These are phyloP conservation scores for Ilex aquifolium DNA, from an alignment of 257 asterid genomes.

Conservation along the genomic window DNA sequence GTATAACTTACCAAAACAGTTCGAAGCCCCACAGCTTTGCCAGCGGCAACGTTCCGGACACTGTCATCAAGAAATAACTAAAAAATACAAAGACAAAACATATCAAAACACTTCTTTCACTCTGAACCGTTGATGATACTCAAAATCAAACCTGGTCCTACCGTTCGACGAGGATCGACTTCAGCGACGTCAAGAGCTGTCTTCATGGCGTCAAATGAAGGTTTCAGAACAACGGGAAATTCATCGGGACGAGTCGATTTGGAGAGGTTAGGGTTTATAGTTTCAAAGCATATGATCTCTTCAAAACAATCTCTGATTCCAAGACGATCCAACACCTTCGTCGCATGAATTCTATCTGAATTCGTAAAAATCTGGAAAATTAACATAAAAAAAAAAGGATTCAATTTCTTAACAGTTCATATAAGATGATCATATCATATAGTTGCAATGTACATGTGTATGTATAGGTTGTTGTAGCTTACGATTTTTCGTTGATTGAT, in stretches of 20 bases:
- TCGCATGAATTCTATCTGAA: constrained; percentile 65
- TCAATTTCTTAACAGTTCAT: background rate
- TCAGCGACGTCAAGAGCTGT: constrained; percentile 56
- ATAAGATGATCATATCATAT: background rate
- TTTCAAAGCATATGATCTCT: constrained; percentile 71
- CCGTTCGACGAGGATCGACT: constrained; percentile 81
- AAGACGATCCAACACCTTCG: constrained; percentile 58
- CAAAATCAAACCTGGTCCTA: constrained; percentile 18
- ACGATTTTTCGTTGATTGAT: constrained; percentile 75
- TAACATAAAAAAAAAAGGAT: background rate
- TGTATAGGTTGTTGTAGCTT: constrained; percentile 12
- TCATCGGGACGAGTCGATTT: constrained; percentile 40
- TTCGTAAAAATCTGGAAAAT: constrained; percentile 66
- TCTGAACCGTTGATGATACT: background rate
- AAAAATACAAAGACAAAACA: background rate
- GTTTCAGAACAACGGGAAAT: constrained; percentile 71
- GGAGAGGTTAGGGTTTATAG: constrained; percentile 62
- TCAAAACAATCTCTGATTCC: constrained; percentile 78
- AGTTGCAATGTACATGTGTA: background rate
- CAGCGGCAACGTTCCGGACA: constrained; percentile 63
- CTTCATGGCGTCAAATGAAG: constrained; percentile 66
- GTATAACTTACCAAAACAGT: constrained; percentile 60
- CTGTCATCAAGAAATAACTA: constrained; percentile 88
- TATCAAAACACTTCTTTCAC: background rate
- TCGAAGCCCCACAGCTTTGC: constrained; percentile 60